Percentiles rank a stretch among this genome's conserved stretches.
Conservation (phyloP, 495 filamentous ascomycete genomes). For the Aspergillus heteromorphus region DNA sequence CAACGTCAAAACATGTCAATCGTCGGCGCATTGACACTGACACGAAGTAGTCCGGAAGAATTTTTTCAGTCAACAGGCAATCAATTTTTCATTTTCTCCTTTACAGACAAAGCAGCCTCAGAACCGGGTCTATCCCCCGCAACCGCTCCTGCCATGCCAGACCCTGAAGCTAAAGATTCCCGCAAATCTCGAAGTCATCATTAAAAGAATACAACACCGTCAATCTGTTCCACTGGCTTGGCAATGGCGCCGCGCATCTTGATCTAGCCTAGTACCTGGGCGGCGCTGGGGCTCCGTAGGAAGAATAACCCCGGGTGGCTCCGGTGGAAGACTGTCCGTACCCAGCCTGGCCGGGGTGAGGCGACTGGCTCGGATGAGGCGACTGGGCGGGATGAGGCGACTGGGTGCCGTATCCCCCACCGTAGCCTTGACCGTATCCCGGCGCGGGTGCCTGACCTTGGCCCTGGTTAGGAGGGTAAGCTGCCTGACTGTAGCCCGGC, state of each 20-base stretch:
- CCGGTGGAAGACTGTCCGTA: slow-evolving; percentile 16
- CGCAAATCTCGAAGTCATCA: not conserved
- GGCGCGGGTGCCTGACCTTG: slow-evolving; percentile 14
- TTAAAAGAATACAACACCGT: not conserved
- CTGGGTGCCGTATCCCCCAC: slow-evolving; percentile 16
- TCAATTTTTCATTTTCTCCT: too few species aligned
- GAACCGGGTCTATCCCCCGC: too few species aligned
- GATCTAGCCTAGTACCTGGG: slow-evolving; percentile 25
- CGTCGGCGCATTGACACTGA: too few species aligned
- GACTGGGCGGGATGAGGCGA: slow-evolving; percentile 18
- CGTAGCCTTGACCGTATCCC: slow-evolving; percentile 13
- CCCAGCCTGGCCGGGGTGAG: slow-evolving; percentile 12
- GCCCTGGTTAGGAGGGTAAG: slow-evolving; percentile 13
- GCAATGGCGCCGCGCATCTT: not conserved
- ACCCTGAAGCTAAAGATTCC: too few species aligned
- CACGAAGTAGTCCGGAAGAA: too few species aligned
- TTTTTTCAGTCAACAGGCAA: too few species aligned
- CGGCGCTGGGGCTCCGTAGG: slow-evolving; percentile 26
- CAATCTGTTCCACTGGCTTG: not conserved
- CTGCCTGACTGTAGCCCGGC: slow-evolving; percentile 20
- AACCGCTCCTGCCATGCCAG: too few species aligned
- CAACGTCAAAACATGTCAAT: too few species aligned
- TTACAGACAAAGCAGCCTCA: too few species aligned
- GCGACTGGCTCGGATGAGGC: slow-evolving; percentile 17
- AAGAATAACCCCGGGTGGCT: slow-evolving; percentile 18